Percentiles rank a stretch among this genome's conserved stretches.
Conservation (phyloP, 2,329 filamentous ascomycete genomes). For the Fonsecaea erecta region DNA sequence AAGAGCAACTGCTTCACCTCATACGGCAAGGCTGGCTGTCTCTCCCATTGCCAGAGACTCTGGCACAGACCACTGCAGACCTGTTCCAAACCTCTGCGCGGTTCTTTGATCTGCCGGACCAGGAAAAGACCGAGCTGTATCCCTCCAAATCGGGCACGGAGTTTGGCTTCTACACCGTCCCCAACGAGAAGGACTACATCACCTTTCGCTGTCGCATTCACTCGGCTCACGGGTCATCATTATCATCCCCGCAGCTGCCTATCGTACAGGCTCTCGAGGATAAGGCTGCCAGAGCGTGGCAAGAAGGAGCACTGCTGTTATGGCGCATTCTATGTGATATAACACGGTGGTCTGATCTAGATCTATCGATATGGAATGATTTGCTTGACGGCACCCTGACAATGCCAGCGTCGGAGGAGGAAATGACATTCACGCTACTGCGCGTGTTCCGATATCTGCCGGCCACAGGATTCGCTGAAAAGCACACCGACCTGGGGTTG, state of each 20-base stretch:
- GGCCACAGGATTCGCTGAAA: slow-evolving; percentile 33
- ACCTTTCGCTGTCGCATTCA: slow-evolving; percentile 37
- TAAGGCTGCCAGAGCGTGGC: slow-evolving; percentile 34
- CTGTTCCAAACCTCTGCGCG: slow-evolving; percentile 20
- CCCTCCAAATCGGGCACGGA: slow-evolving; percentile 39
- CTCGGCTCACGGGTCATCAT: neutral
- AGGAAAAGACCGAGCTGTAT: slow-evolving; percentile 30
- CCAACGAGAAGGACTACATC: slow-evolving; percentile 40
- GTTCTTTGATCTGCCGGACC: slow-evolving; percentile 21
- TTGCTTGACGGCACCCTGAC: slow-evolving; percentile 36
- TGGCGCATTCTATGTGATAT: slow-evolving; percentile 40
- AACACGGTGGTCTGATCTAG: slow-evolving; percentile 32
- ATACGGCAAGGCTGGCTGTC: slow-evolving; percentile 32
- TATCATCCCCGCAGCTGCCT: neutral
- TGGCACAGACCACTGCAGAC: slow-evolving; percentile 6
- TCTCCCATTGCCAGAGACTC: slow-evolving; percentile 15
- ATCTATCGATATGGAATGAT: slow-evolving; percentile 35
- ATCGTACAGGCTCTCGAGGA: slow-evolving; percentile 10
- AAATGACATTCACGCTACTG: slow-evolving; percentile 36
- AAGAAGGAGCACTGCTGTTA: slow-evolving; percentile 31
- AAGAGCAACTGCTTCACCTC: slow-evolving; percentile 28
- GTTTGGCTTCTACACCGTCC: slow-evolving; percentile 38
- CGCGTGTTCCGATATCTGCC: slow-evolving; percentile 41
- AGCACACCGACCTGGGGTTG: slow-evolving; percentile 40
- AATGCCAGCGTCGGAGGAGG: slow-evolving; percentile 24